These are phyloP conservation scores for Papiliotrema fonsecae DNA, from an alignment of 1,284 basidiomycete species.

Conservation along the genomic window DNA sequence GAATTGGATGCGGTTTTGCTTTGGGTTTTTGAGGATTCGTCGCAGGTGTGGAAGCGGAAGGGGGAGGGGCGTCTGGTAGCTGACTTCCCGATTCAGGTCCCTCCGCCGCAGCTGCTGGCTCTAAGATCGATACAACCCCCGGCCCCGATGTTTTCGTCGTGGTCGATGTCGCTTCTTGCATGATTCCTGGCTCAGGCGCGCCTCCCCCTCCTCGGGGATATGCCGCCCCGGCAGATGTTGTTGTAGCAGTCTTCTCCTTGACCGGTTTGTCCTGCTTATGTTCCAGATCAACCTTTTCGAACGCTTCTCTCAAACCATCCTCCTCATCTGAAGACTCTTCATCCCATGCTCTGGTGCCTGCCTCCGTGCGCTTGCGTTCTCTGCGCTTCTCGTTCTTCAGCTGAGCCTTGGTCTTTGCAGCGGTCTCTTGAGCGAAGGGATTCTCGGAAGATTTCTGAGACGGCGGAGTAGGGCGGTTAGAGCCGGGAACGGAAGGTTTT, in stretches of 20 bases:
- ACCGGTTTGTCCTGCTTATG: neutral
- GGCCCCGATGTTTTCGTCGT: neutral
- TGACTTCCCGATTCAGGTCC: neutral
- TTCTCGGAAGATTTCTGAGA: conserved; percentile 23
- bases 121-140: neutral
- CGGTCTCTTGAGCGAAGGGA: conserved; percentile 17
- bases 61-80: neutral
- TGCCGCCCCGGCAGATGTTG: neutral
- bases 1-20: conserved; percentile 32
- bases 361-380: conserved; percentile 20
- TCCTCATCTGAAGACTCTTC: conserved; percentile 27
- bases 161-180: neutral
- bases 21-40: neutral
- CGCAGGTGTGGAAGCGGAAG: too few relatives aligned
- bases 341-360: conserved; percentile 23
- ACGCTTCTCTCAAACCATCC: conserved; percentile 21
- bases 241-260: neutral
- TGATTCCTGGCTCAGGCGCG: neutral
- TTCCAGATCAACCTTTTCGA: conserved; percentile 16
- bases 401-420: conserved; percentile 51
- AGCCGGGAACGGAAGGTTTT: conserved; percentile 52
- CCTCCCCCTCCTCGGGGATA: neutral
- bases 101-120: neutral
- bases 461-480: conserved; percentile 5
- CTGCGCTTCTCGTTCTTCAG: conserved; percentile 67